These are phyloP conservation scores for Erysimum cheiri DNA, from an alignment of 441 rosid species.

Conservation along the genomic window DNA sequence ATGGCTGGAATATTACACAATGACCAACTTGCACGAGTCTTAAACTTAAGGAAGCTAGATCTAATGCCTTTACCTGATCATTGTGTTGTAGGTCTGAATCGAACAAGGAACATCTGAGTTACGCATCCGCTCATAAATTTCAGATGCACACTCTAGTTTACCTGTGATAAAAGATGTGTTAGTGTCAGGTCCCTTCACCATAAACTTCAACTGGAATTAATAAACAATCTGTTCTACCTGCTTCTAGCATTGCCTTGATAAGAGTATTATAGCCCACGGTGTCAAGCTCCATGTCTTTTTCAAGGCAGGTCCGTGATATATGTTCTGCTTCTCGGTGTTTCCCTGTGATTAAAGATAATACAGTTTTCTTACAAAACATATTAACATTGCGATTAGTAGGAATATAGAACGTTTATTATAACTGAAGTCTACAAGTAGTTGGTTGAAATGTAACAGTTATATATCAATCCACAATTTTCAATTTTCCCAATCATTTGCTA, in stretches of 20 bases:
- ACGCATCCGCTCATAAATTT: slow-evolving; percentile 69
- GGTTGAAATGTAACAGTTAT: not conserved
- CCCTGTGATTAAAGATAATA: slow-evolving; percentile 53
- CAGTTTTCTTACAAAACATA: not conserved
- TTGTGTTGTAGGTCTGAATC: slow-evolving; percentile 75
- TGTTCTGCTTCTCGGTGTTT: slow-evolving; percentile 71
- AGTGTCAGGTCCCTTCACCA: slow-evolving; percentile 31
- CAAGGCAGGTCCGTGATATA: slow-evolving; percentile 52
- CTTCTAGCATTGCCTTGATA: slow-evolving; percentile 85
- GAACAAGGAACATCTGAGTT: slow-evolving; percentile 61
- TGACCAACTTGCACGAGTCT: slow-evolving; percentile 23
- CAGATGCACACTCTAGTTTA: slow-evolving; percentile 64
- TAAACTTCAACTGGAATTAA: slow-evolving; percentile 20
- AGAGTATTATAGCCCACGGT: slow-evolving; percentile 82
- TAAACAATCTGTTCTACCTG: slow-evolving; percentile 56
- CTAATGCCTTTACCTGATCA: slow-evolving; percentile 67
- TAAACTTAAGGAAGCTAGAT: slow-evolving; percentile 15
- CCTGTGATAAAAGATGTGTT: slow-evolving; percentile 54
- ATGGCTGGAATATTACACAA: slow-evolving; percentile 22
- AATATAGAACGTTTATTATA: not conserved
- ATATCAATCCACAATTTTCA: too few species aligned
- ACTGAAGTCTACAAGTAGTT: not conserved
- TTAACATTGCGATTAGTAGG: not conserved
- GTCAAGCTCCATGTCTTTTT: slow-evolving; percentile 63
- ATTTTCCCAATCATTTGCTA: slow-evolving; percentile 6